Percentiles rank a stretch among this genome's conserved stretches.
Evolutionary conservation across 1,139 yeast genomes (phyloP).

Genomic region (Schizosaccharomyces versatilis): DNA sequence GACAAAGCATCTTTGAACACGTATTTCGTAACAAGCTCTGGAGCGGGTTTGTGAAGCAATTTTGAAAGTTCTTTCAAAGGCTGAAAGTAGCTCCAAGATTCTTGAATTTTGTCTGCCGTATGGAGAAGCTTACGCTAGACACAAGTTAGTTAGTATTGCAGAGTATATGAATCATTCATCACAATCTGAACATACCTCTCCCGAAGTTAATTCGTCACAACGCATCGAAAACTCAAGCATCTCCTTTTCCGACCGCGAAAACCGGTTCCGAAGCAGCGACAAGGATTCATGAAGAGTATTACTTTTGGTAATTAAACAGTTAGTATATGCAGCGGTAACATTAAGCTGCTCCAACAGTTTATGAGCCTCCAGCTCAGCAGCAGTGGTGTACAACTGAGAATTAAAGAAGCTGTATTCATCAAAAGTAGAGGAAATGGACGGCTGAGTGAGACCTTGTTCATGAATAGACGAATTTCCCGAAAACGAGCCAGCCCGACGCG

Average conservation of each 20-base stretch:
- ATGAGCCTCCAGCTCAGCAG: no score
- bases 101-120: not conserved
- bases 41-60: not conserved
- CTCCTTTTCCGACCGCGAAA: not conserved
- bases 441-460: no score
- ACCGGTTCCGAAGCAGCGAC: not conserved
- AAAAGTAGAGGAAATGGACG: no score
- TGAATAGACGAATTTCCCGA: no score
- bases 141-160: not conserved
- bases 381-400: no score
- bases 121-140: not conserved
- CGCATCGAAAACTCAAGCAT: not conserved
- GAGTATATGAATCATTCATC: no score
- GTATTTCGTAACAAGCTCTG: not conserved
- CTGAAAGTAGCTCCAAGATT: not conserved
- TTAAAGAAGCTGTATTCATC: no score
- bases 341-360: no score
- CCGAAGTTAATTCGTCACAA: not conserved
- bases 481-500: no score
- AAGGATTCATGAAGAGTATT: no score
- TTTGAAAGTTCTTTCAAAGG: not conserved
- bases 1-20: not conserved
- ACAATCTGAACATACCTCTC: not conserved
- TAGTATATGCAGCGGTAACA: no score
- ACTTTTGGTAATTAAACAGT: no score